Base-by-base conservation (phyloP, 2,329 filamentous ascomycete species). In the Rugonectria rugulosa region DNA sequence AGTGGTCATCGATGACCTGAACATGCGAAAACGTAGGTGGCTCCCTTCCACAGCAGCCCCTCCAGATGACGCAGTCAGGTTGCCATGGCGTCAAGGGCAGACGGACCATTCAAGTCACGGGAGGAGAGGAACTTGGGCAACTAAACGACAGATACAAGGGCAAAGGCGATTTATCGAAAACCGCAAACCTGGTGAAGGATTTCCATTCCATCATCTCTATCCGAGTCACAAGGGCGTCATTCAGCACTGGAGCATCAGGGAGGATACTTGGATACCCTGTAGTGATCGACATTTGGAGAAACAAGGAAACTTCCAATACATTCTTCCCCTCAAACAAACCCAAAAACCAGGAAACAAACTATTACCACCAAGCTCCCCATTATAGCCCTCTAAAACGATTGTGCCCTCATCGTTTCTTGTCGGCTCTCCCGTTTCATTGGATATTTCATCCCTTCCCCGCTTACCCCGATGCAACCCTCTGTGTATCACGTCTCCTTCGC, bases 391-490 rank as follows among this genome's bases (percentile, higher is more conserved):
- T 40, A 21, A 29, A 21, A 26, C 19, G 44, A 17, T 36, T 24
- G 19, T 26, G 32, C 43, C 42, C 29, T 50, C 52, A 43, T 55
- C 46, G 40, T 45, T 56, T 56, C 40, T 50, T 40, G 8, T 56
- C 53, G 34, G 41, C 41, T 42, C 34, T 44, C 26, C n/a, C 11
- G 17, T 42, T 31, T 15, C n/a, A n/a, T n/a, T n/a, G n/a, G n/a
- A n/a, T 21, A 8, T 6, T 17, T 11, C 17, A 32, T 19, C 36
- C 21, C 32, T 51, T 51, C 45, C 46, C 53, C 53, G 40, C 53
- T 51, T 46, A 23, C 19, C 11, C 21, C 15, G 49, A 34, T 56
- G 46, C 41, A 29, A 56, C 46, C 21, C 14, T 15, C 44, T 38
- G 46, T 23, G 53, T 56, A 41, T 51, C 53, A 56, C 46, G 23